phyloP scores from a whole-genome alignment of 78 protist genomes.

The Dictyostelium citrinum region DNA sequence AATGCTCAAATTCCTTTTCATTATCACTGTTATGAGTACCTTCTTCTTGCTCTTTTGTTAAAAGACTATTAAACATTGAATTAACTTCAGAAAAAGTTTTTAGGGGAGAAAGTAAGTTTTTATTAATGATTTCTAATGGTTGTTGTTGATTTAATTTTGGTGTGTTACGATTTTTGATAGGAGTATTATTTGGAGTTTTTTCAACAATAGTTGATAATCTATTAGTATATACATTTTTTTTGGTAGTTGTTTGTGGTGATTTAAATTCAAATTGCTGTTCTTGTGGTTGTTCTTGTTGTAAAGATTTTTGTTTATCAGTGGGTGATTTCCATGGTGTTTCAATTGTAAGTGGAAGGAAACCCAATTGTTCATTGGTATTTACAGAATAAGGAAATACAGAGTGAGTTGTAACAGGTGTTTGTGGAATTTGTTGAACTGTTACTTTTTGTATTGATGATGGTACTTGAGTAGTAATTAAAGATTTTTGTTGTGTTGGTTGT shows the following conservation, averaged over 20 bases:
- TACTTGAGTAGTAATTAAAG: not conserved
- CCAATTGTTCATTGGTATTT: not conserved
- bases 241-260: not conserved
- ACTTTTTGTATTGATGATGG: not conserved
- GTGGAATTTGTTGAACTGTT: not conserved
- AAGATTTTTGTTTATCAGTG: not conserved
- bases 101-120: not conserved
- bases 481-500: not conserved
- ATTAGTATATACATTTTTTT: not conserved
- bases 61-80: not conserved
- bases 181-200: not conserved
- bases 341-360: not conserved
- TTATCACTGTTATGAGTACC: not conserved
- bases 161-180: not conserved
- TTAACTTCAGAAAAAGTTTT: not conserved
- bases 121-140: not conserved
- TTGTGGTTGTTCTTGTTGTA: not conserved
- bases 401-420: not conserved
- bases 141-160: not conserved
- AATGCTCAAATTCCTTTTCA: not conserved
- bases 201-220: not conserved
- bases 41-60: not conserved
- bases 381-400: not conserved
- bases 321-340: slow-evolving; percentile 13
- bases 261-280: not conserved